Conservation (phyloP, 1,139 yeast species). For the Yamadazyma dendronema region DNA sequence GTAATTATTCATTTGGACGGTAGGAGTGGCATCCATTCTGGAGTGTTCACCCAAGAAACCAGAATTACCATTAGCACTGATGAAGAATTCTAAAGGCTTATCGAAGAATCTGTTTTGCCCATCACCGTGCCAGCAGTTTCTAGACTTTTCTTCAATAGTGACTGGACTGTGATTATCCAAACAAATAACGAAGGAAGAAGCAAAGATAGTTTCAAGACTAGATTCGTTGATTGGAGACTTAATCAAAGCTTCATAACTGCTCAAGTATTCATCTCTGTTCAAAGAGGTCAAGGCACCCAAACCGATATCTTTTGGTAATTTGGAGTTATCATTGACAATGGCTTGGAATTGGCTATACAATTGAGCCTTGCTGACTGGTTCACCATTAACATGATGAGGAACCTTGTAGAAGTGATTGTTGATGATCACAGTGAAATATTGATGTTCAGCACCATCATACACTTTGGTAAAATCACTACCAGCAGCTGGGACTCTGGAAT, state of each 20-base stretch:
- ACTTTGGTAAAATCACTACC: constrained; percentile 55
- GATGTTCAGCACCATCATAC: constrained; percentile 53
- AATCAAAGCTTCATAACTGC: constrained; percentile 56
- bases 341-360: constrained; percentile 64
- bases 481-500: constrained; percentile 72
- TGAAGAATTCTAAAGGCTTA: constrained; percentile 85
- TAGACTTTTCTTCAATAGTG: constrained; percentile 82
- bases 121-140: constrained; percentile 92
- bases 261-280: constrained; percentile 82
- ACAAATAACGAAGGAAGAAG: constrained; percentile 77
- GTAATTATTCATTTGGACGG: constrained; percentile 81
- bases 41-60: constrained; percentile 97
- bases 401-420: constrained; percentile 84
- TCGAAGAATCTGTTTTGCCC: constrained; percentile 90
- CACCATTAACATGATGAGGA: constrained; percentile 59
- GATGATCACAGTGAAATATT: constrained; percentile 69
- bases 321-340: constrained; percentile 48
- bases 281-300: constrained; percentile 81
- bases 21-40: constrained; percentile 97
- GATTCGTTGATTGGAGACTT: constrained; percentile 56
- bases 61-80: constrained; percentile 79
- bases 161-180: constrained; percentile 74
- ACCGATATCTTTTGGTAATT: constrained; percentile 47
- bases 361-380: constrained; percentile 56
- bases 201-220: constrained; percentile 67